Evolutionary conservation across 805 yeast genomes (phyloP).

Genomic region (Yamadazyma endophytica): DNA sequence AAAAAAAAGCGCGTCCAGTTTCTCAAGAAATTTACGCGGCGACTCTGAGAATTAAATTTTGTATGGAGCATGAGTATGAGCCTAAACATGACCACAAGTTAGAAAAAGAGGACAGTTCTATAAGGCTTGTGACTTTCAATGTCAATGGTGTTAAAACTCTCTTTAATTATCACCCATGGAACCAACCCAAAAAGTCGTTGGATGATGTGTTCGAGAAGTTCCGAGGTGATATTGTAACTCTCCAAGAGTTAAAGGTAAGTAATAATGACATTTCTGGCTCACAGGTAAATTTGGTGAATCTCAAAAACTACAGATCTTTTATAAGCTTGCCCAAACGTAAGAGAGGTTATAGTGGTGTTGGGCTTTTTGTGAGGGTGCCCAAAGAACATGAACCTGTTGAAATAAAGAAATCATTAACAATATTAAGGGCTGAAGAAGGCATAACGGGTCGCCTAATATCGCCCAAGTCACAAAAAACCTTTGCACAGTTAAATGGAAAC

Average conservation of each 20-base stretch:
- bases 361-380: constrained; percentile 65
- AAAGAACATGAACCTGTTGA: constrained; percentile 36
- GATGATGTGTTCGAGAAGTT: constrained; percentile 48
- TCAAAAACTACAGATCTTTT: constrained; percentile 58
- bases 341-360: constrained; percentile 92
- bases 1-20: no score
- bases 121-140: constrained; percentile 70
- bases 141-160: constrained; percentile 81
- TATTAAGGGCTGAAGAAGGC: constrained; percentile 84
- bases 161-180: constrained; percentile 84
- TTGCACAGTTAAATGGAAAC: constrained; percentile 18
- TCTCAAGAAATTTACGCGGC: no score
- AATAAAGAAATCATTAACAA: constrained; percentile 39
- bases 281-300: constrained; percentile 43
- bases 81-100: no score
- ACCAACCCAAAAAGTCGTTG: constrained; percentile 34
- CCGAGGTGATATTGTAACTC: constrained; percentile 71
- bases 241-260: constrained; percentile 78
- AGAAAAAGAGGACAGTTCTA: no score
- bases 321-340: constrained; percentile 62
- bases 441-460: constrained; percentile 58
- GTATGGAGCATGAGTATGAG: no score
- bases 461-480: constrained; percentile 9
- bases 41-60: no score
- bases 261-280: constrained; percentile 16